These are phyloP conservation scores for Calonectria multiphialidica DNA, from an alignment of 2,329 filamentous ascomycete genomes.

Conservation along the genomic window DNA sequence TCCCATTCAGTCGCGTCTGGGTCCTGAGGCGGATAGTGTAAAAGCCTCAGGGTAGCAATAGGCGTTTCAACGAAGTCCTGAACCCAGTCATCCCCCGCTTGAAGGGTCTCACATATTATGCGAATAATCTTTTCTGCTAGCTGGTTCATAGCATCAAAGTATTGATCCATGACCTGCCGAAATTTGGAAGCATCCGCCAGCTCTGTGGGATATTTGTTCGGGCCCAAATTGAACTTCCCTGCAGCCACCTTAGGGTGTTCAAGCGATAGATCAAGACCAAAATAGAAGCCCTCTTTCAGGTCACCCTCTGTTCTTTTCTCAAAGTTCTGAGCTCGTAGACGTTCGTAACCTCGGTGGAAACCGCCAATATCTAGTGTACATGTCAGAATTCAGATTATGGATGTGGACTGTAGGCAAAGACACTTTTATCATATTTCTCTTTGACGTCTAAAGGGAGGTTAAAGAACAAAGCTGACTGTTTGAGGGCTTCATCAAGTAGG, in stretches of 20 bases:
- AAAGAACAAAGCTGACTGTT: constrained; percentile 11
- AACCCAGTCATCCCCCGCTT: constrained; percentile 13
- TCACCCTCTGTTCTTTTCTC: constrained; percentile 23
- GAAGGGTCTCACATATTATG: constrained; percentile 13
- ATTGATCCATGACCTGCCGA: not conserved
- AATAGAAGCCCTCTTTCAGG: constrained; percentile 23
- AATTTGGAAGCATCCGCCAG: constrained; percentile 9
- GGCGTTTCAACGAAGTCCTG: constrained; percentile 17
- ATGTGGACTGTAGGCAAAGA: no score
- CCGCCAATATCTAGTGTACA: not conserved
- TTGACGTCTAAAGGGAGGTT: constrained; percentile 11
- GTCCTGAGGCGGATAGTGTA: constrained; percentile 25
- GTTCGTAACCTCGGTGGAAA: constrained; percentile 22
- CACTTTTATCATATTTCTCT: constrained; percentile 22
- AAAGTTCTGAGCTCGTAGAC: constrained; percentile 24
- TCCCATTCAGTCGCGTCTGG: constrained; percentile 19
- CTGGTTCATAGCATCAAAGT: not conserved
- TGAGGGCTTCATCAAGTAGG: constrained; percentile 6
- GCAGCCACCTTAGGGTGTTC: constrained; percentile 17
- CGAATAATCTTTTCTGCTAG: constrained; percentile 12
- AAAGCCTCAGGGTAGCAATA: constrained; percentile 20
- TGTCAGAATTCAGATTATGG: not conserved
- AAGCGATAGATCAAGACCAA: constrained; percentile 8
- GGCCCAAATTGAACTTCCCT: constrained; percentile 19
- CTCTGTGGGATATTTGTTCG: constrained; percentile 21